phyloP scores from a whole-genome alignment of 306 rosid genomes.

The Lupinus albus region DNA sequence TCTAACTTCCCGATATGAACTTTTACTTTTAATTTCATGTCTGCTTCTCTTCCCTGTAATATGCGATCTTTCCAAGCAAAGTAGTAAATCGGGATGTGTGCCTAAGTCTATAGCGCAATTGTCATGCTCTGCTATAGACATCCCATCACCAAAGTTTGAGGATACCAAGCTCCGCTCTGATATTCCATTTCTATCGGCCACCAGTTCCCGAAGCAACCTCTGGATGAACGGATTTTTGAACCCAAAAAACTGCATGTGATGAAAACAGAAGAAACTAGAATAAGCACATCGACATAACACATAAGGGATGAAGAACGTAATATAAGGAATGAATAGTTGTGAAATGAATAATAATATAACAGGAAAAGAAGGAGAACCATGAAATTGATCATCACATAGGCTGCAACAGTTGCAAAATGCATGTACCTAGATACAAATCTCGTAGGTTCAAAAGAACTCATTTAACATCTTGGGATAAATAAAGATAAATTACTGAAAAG shows the following conservation, averaged over 20 bases:
- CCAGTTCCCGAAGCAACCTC: slow-evolving; percentile 76
- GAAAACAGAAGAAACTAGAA: slow-evolving; percentile 33
- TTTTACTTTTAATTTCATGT: slow-evolving; percentile 39
- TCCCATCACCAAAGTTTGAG: slow-evolving; percentile 44
- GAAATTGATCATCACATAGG: slow-evolving; percentile 31
- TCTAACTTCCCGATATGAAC: slow-evolving; percentile 42
- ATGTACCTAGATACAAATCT: slow-evolving; percentile 7
- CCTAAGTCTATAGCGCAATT: slow-evolving; percentile 40
- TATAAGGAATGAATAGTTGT: slow-evolving; percentile 2
- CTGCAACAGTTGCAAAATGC: slow-evolving; percentile 21
- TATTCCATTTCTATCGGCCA: slow-evolving; percentile 61
- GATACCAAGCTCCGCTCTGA: slow-evolving; percentile 49
- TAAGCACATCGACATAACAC: slow-evolving; percentile 29
- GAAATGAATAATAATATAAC: not conserved
- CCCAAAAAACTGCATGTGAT: slow-evolving; percentile 77
- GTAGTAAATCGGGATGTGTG: slow-evolving; percentile 47
- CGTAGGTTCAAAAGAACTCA: slow-evolving; percentile 9
- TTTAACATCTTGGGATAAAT: slow-evolving; percentile 8
- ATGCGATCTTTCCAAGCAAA: slow-evolving; percentile 39
- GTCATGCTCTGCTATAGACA: slow-evolving; percentile 44
- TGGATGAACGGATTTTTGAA: slow-evolving; percentile 74
- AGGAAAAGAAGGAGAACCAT: not conserved
- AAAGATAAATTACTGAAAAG: slow-evolving; percentile 14
- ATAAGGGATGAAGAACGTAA: slow-evolving; percentile 17
- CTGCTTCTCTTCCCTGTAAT: slow-evolving; percentile 69